Evolutionary conservation across 2,329 filamentous ascomycete genomes (phyloP).

Genomic region (Acrocalymma vagum): DNA sequence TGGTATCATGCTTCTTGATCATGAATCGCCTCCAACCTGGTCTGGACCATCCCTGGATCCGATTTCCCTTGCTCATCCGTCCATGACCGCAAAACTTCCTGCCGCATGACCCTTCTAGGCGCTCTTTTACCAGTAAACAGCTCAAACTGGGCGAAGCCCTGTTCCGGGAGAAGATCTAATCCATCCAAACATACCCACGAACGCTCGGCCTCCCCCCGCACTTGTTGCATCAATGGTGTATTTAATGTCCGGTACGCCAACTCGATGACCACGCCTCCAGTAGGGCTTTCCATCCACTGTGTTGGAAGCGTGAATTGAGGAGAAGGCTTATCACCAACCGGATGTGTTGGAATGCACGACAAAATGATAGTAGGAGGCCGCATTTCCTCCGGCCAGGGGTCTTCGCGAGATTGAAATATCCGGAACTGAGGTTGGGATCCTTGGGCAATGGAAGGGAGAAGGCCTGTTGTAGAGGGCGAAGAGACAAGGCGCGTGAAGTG

Average conservation of each 20-base stretch:
- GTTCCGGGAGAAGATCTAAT: constrained; percentile 77
- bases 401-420: constrained; percentile 65
- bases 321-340: constrained; percentile 67
- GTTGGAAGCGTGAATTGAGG: constrained; percentile 74
- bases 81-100: constrained; percentile 60
- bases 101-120: constrained; percentile 74
- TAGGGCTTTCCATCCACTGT: constrained; percentile 75
- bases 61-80: constrained; percentile 34
- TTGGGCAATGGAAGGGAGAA: constrained; percentile 30
- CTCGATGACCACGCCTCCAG: constrained; percentile 80
- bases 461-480: constrained; percentile 21
- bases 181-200: constrained; percentile 81
- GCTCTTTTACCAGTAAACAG: constrained; percentile 78
- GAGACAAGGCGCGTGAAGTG: constrained; percentile 69
- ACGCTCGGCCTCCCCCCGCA: constrained; percentile 65
- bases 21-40: constrained; percentile 37
- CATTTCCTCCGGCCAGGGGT: constrained; percentile 70
- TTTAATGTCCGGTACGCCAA: constrained; percentile 75
- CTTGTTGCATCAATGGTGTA: constrained; percentile 74
- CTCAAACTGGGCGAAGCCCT: constrained; percentile 83
- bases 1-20: constrained; percentile 38
- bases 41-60: constrained; percentile 35
- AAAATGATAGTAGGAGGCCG: constrained; percentile 75
- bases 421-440: constrained; percentile 57
- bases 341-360: constrained; percentile 77